Conservation (phyloP, 2,329 filamentous ascomycete species). For the Capronia coronata region DNA sequence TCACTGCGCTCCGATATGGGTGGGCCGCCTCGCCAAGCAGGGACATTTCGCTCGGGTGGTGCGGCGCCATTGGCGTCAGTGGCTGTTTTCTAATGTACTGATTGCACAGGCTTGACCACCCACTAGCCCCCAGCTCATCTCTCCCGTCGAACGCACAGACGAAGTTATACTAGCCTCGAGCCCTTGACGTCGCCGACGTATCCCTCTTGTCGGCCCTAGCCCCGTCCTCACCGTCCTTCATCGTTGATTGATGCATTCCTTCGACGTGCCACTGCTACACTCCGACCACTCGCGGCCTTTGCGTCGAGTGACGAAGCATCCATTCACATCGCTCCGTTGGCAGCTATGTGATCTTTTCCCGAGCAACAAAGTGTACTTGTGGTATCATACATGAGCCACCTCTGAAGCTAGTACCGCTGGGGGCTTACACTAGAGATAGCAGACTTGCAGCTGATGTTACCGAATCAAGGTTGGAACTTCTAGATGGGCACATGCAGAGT, state of each 20-base stretch:
- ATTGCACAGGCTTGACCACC: background rate
- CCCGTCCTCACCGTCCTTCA: background rate
- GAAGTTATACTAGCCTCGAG: background rate
- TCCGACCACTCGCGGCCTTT: background rate
- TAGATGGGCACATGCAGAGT: too few relatives aligned
- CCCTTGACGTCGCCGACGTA: background rate
- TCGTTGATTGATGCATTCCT: constrained; percentile 1
- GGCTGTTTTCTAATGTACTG: constrained; percentile 1
- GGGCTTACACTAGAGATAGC: too few relatives aligned
- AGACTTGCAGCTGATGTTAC: too few relatives aligned
- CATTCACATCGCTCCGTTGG: background rate
- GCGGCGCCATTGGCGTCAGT: constrained; percentile 11
- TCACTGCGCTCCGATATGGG: constrained; percentile 3
- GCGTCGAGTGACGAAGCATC: background rate
- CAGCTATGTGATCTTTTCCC: background rate
- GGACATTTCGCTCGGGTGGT: background rate
- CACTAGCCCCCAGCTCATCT: constrained; percentile 10
- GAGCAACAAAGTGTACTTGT: too few relatives aligned
- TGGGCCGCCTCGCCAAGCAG: background rate
- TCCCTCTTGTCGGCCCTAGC: background rate
- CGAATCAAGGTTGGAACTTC: too few relatives aligned
- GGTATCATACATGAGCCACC: background rate
- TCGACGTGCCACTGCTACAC: background rate
- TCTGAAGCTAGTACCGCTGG: too few relatives aligned
- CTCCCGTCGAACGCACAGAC: constrained; percentile 5